Evolutionary conservation across 139 green algal genomes (phyloP), one percentile per base, ranked within the genome.

Genomic region (Closterium sp.): DNA sequence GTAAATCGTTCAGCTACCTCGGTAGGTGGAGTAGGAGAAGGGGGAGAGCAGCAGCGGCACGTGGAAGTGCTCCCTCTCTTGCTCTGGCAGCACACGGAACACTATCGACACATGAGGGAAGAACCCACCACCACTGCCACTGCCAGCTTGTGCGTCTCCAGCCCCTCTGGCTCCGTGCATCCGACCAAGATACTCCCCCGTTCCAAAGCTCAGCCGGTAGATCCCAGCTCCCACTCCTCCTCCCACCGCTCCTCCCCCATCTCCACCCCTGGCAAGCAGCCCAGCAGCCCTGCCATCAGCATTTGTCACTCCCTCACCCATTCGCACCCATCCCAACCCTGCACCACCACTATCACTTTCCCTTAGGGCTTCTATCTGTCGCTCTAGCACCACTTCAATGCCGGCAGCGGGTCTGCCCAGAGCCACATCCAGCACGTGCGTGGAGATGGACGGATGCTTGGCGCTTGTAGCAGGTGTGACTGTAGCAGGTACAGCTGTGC

Each of bases 21-120:
- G 92, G 95, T 99, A 99, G 2, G 97, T 99, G 50, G 93, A 97
- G 95, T 98, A 99, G n/a, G 97, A 97, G 92, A 97, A 99, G 2
- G 97, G 97, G 73, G 95, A 97, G 92, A 98, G 97, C 50, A 98
- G 97, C 88, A 99, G 92, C 30, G 97, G 97, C n/a, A 99, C 96
- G 94, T 99, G 97, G 91, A 98, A 99, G 94, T 99, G 97, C 93
- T 98, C 92, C 6, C 85, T 92, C 1, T 90, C 96, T 93, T 97
- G 95, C 28, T 95, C 92, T 0, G 93, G 85, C 9, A 91, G 93
- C 34, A 99, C 96, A 34, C 95, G 93, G 89, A 99, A 99, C 45
- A 96, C 92, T 10, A 99, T 94, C 2, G 90, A 92, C 10, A 95
- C 97, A 21, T 96, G 89, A 0, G 97, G 97, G 91, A 98, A 99